phyloP scores from a whole-genome alignment of 2,329 filamentous ascomycete species.

The Hymenoscyphus fraxineus region DNA sequence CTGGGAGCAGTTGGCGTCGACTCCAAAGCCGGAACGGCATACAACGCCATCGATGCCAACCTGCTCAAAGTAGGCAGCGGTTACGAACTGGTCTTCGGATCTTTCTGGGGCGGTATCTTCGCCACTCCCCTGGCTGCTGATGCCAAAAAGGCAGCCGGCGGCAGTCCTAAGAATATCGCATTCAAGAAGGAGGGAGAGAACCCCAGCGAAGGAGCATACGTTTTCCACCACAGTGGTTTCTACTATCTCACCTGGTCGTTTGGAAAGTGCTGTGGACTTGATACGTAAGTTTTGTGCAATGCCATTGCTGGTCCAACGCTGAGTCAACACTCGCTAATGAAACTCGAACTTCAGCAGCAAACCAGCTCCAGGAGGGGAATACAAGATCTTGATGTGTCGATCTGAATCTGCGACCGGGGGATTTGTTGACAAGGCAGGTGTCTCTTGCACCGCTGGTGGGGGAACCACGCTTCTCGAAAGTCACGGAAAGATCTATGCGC shows the following conservation, averaged over 20 bases:
- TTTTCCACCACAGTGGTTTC: conserved; percentile 52
- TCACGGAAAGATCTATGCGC: conserved; percentile 59
- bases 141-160: conserved; percentile 30
- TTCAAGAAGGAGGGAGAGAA: conserved; percentile 50
- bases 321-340: not conserved
- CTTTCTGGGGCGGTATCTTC: conserved; percentile 65
- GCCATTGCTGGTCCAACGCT: not conserved
- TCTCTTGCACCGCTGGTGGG: conserved; percentile 51
- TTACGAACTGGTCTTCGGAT: conserved; percentile 59
- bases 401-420: conserved; percentile 47
- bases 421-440: conserved; percentile 55
- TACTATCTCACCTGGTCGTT: conserved; percentile 64
- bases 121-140: conserved; percentile 48
- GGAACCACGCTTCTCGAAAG: conserved; percentile 58
- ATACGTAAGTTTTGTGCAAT: conserved; percentile 31
- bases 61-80: conserved; percentile 42
- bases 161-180: conserved; percentile 45
- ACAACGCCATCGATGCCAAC: conserved; percentile 60
- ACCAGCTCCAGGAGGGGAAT: conserved; percentile 57
- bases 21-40: conserved; percentile 41
- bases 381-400: conserved; percentile 64
- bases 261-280: conserved; percentile 60
- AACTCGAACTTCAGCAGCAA: conserved; percentile 10
- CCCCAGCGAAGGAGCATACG: conserved; percentile 53
- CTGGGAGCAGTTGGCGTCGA: conserved; percentile 51